These are phyloP conservation scores for Phlyctochytrium bullatum DNA, from an alignment of 192 early-diverging fungal genomes.

Conservation along the genomic window DNA sequence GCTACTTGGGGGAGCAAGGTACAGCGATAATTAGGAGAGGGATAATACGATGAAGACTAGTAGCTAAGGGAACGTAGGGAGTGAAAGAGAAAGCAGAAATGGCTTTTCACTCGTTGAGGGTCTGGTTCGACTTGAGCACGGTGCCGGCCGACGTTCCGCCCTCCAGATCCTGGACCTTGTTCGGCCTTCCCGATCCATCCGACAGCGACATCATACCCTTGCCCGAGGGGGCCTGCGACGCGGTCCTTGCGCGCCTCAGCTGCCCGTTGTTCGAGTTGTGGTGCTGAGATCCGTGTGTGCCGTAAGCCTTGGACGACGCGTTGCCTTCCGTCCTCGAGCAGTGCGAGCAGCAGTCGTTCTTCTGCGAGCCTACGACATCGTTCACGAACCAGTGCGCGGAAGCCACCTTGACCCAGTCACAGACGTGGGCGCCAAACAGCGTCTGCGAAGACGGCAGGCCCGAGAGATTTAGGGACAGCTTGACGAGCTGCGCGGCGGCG, in stretches of 20 bases:
- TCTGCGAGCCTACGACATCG: conserved; percentile 15
- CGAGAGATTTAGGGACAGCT: conserved; percentile 13
- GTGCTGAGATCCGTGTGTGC: no score
- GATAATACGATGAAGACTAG: no score
- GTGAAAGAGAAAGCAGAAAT: background rate
- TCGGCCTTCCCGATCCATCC: background rate
- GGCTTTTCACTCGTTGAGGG: background rate
- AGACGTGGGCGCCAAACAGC: conserved; percentile 20
- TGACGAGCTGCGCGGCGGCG: conserved; percentile 20
- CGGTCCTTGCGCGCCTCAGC: no score
- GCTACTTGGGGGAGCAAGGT: no score
- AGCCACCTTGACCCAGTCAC: conserved; percentile 24
- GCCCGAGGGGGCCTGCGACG: no score
- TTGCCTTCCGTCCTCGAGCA: background rate
- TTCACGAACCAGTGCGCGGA: conserved; percentile 28
- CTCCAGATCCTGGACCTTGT: background rate
- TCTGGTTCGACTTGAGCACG: background rate
- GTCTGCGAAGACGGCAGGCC: background rate
- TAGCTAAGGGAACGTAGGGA: no score
- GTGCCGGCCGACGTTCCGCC: background rate
- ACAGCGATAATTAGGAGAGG: no score
- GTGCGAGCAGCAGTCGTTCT: background rate
- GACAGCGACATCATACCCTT: background rate
- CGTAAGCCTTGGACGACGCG: no score
- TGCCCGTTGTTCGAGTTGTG: no score